phyloP scores from a whole-genome alignment of 805 yeast species.

The Metschnikowia shivogae region DNA sequence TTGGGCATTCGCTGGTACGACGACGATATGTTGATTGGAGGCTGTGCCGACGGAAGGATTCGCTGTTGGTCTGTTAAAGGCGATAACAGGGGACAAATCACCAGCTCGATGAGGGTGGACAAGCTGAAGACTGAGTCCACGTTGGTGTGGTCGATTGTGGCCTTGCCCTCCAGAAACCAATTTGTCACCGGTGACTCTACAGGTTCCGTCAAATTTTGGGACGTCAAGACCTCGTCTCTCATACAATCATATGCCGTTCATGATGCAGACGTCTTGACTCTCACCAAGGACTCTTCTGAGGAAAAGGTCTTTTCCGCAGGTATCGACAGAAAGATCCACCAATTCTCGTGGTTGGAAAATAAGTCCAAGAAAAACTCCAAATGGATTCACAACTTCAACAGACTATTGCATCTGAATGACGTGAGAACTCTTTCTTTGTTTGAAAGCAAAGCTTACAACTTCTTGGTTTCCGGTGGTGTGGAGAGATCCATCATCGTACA shows the following conservation, averaged over 20 bases:
- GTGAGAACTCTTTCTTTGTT: constrained; percentile 70
- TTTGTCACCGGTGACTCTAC: constrained; percentile 96
- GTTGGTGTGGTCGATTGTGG: constrained; percentile 80
- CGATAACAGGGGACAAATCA: constrained; percentile 59
- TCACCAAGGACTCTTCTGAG: constrained; percentile 57
- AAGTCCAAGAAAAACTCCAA: constrained; percentile 31
- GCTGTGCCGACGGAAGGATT: constrained; percentile 92
- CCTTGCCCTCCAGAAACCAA: constrained; percentile 60
- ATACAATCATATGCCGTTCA: constrained; percentile 79
- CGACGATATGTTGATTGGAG: constrained; percentile 70
- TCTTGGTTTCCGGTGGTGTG: constrained; percentile 79
- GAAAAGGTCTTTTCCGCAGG: constrained; percentile 80
- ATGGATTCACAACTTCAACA: constrained; percentile 75
- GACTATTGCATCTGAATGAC: constrained; percentile 83
- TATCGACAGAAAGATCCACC: constrained; percentile 86
- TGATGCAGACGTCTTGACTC: constrained; percentile 84
- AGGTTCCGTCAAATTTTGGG: constrained; percentile 93
- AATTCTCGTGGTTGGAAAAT: constrained; percentile 48
- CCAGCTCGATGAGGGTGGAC: constrained; percentile 88
- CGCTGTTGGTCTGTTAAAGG: constrained; percentile 64
- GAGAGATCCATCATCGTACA: constrained; percentile 67
- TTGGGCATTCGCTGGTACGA: constrained; percentile 74
- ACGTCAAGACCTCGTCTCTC: constrained; percentile 67
- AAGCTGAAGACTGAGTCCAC: constrained; percentile 82
- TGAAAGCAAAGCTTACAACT: constrained; percentile 63